Percentiles rank a stretch among this genome's conserved stretches.
phyloP scores from a whole-genome alignment of 2,329 filamentous ascomycete genomes.

The Scytalidium lignicola region DNA sequence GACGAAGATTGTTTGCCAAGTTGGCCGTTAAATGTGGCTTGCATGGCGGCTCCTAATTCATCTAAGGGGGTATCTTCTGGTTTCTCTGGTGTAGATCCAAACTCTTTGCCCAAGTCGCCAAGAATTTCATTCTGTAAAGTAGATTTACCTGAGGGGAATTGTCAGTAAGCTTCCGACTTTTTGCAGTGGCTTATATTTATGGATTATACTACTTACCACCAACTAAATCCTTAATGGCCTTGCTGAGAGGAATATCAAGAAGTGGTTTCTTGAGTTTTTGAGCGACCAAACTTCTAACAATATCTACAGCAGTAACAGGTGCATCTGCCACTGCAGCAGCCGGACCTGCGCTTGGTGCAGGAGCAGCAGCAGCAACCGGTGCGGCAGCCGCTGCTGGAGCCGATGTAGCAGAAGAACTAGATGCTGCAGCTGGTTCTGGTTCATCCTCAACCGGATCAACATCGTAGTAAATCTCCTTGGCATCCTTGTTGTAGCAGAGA shows the following conservation, averaged over 20 bases:
- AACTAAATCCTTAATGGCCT: conserved; percentile 97
- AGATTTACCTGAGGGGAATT: conserved; percentile 69
- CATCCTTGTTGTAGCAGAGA: conserved; percentile 98
- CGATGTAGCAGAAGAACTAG: conserved; percentile 33
- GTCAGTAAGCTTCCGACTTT: conserved; percentile 10
- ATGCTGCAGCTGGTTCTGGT: conserved; percentile 53
- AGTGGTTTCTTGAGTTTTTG: conserved; percentile 97
- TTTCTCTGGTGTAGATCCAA: conserved; percentile 96
- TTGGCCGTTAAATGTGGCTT: conserved; percentile 97
- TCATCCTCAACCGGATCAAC: conserved; percentile 94
- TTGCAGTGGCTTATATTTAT: conserved; percentile 6
- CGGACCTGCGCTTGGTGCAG: conserved; percentile 73
- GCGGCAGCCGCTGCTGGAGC: conserved; percentile 44
- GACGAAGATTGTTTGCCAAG: conserved; percentile 95
- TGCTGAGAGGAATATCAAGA: conserved; percentile 82
- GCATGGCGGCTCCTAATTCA: conserved; percentile 91
- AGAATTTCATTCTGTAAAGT: conserved; percentile 98
- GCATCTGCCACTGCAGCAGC: conserved; percentile 81
- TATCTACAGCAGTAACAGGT: conserved; percentile 83
- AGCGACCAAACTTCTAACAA: conserved; percentile 82
- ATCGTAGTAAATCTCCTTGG: conserved; percentile 99
- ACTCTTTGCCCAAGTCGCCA: conserved; percentile 96
- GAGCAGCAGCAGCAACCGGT: conserved; percentile 46
- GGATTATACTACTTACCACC: conserved; percentile 62
- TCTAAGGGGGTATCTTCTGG: conserved; percentile 96